Evolutionary conservation across 2,329 filamentous ascomycete species (phyloP), one percentile per base, ranked within the genome.

Genomic region (Thermothelomyces thermophilus): DNA sequence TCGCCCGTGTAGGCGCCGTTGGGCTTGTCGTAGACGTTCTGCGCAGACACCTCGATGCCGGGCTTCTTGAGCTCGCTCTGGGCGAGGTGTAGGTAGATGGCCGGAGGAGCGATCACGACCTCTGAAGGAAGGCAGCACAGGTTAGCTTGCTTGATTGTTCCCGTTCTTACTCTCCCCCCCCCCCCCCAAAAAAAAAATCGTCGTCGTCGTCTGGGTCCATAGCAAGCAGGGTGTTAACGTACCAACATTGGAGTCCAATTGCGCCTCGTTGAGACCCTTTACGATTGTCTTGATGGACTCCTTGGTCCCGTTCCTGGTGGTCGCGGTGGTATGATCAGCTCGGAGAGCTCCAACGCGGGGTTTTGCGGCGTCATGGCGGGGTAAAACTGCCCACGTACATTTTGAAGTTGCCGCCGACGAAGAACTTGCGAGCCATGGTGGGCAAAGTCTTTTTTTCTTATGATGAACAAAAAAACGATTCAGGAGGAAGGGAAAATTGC

Each of bases 381-480:
- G 60, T 56, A 53, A 56, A 50, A 61, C 58, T 58, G 58, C 53
- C 47, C 33, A 70, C 79, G 68, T 75, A 95, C 90, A 97, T 97
- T 82, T 98, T 97, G 79, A 97, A 97, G 85, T 98, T 98, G 69
- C 90, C 90, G 72, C 90, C 90, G 71, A 95, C 87, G 72, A 95
- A 95, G 80, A 95, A 95, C 78, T 90, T 86, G 78, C 90, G 90
- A 80, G 84, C 80, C 90, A 95, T 95, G 65, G 66, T 88, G 80
- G 73, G 63, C 63, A 62, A 55, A 48, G 47, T 63, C 35, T 51
- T 48, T 63, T 43, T 31, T 8, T 41, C 39, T 31, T 16, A 37
- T 13, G 40, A 35, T 22, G 6, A 41, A 14, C 16, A 42, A 35
- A 19, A 16, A 16, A 22, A 36, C 48, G 37, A 31, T 43, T 36